Evolutionary conservation across 2,329 filamentous ascomycete genomes (phyloP).

Genomic region (Colletotrichum lentis): DNA sequence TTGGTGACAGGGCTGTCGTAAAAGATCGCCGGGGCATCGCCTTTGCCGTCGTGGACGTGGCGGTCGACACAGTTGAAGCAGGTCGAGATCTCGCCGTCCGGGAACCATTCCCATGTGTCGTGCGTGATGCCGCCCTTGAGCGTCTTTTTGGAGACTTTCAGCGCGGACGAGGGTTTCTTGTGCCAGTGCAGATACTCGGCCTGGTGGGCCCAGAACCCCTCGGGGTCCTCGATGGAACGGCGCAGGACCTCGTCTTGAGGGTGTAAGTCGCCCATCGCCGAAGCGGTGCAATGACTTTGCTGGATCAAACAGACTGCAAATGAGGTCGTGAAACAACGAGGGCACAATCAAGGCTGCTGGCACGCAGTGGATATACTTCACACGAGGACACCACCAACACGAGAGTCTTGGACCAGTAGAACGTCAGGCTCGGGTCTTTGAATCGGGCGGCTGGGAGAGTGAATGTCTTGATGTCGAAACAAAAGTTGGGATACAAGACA

Average conservation of each 20-base stretch:
- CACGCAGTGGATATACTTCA: background rate
- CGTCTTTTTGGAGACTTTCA: conserved; percentile 68
- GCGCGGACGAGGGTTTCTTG: conserved; percentile 70
- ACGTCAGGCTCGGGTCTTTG: conserved; percentile 14
- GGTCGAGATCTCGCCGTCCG: conserved; percentile 86
- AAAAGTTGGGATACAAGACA: background rate
- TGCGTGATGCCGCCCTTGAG: conserved; percentile 70
- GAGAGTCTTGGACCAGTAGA: background rate
- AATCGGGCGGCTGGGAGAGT: conserved; percentile 19
- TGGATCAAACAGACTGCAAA: background rate
- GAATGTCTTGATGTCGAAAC: conserved; percentile 2
- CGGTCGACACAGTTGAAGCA: conserved; percentile 92
- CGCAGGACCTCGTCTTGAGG: conserved; percentile 61
- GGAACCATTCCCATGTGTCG: conserved; percentile 88
- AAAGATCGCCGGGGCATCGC: conserved; percentile 76
- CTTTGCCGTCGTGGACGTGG: conserved; percentile 83
- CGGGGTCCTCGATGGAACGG: conserved; percentile 72
- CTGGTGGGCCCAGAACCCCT: conserved; percentile 78
- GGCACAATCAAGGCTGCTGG: background rate
- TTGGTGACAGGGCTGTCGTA: conserved; percentile 88
- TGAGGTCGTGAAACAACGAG: background rate
- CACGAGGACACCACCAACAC: background rate
- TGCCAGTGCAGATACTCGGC: conserved; percentile 84
- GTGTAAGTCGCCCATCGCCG: conserved; percentile 43
- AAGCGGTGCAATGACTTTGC: background rate